A percentile compares a stretch with the other conserved stretches of the same genome.
These are phyloP conservation scores for Rhodotorula sp. DNA, from an alignment of 1,284 basidiomycete species.

Conservation along the genomic window DNA sequence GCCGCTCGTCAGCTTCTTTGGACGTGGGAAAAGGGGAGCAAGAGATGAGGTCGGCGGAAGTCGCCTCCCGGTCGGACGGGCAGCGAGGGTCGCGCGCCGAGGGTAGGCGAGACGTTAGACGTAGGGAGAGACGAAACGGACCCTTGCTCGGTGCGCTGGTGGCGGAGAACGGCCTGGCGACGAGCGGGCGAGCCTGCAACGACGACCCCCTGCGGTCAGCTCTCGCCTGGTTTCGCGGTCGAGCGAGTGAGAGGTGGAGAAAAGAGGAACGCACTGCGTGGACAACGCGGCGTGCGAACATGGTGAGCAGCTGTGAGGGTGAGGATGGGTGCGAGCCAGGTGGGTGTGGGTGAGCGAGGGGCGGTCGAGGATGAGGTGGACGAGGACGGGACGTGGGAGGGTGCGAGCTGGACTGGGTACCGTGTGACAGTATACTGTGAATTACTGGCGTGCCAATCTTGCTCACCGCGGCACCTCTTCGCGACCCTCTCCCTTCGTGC, in stretches of 20 bases:
- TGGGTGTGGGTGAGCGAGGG: not conserved
- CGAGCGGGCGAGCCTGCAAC: slow-evolving; percentile 28
- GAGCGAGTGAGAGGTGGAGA: not conserved
- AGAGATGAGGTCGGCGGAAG: not conserved
- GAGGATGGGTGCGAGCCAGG: not conserved
- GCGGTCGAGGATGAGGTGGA: too few species aligned
- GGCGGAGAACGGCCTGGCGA: slow-evolving; percentile 33
- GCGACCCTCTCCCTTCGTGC: not conserved
- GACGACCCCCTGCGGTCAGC: not conserved
- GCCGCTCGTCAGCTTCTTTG: not conserved
- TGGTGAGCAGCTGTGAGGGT: not conserved
- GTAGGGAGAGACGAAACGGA: slow-evolving; percentile 1
- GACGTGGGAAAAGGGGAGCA: not conserved
- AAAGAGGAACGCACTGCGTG: slow-evolving; percentile 19
- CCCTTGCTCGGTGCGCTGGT: slow-evolving; percentile 33
- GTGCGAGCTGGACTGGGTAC: too few species aligned
- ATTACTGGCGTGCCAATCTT: too few species aligned
- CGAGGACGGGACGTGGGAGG: too few species aligned
- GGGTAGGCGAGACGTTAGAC: not conserved
- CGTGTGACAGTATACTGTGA: too few species aligned
- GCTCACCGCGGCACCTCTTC: not conserved
- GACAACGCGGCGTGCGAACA: slow-evolving; percentile 34
- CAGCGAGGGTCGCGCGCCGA: not conserved
- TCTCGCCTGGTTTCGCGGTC: not conserved
- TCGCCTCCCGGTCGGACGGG: too few species aligned